phyloP scores from a whole-genome alignment of 345 rosid species.

The Orychophragmus violaceus region DNA sequence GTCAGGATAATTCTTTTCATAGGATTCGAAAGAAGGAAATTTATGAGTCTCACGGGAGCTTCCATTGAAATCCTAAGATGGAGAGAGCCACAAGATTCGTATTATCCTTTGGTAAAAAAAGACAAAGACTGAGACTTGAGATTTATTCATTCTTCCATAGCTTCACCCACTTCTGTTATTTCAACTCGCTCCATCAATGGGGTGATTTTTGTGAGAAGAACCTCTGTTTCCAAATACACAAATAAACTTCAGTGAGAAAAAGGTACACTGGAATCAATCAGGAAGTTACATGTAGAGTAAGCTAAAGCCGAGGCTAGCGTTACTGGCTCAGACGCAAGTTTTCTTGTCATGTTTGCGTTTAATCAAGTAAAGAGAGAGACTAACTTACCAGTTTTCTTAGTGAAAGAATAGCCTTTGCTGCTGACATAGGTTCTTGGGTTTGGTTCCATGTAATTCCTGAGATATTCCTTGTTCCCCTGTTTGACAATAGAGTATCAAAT shows the following conservation, averaged over 20 bases:
- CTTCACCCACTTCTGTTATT: slow-evolving; percentile 50
- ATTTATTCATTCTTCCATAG: slow-evolving; percentile 60
- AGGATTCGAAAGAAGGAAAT: not conserved
- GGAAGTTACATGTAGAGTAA: not conserved
- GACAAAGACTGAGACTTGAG: not conserved
- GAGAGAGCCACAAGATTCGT: not conserved
- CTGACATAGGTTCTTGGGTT: slow-evolving; percentile 68
- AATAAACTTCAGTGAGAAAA: not conserved
- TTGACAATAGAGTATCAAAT: not conserved
- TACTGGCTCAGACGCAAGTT: not conserved
- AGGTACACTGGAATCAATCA: not conserved
- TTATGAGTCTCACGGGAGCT: not conserved
- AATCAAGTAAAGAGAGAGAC: not conserved
- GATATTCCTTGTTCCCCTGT: slow-evolving; percentile 71
- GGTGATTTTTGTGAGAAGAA: slow-evolving; percentile 60
- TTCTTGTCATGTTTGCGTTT: not conserved
- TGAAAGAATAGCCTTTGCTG: slow-evolving; percentile 50
- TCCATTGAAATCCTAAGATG: not conserved
- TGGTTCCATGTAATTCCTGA: slow-evolving; percentile 72
- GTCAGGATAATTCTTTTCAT: not conserved
- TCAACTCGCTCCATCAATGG: slow-evolving; percentile 51
- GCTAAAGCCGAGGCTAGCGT: not conserved
- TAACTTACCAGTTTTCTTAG: slow-evolving; percentile 53
- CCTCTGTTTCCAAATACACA: slow-evolving; percentile 34
- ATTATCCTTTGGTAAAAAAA: slow-evolving; percentile 6